Evolutionary conservation across 441 rosid genomes (phyloP).

Genomic region (Macaranga tanarius): DNA sequence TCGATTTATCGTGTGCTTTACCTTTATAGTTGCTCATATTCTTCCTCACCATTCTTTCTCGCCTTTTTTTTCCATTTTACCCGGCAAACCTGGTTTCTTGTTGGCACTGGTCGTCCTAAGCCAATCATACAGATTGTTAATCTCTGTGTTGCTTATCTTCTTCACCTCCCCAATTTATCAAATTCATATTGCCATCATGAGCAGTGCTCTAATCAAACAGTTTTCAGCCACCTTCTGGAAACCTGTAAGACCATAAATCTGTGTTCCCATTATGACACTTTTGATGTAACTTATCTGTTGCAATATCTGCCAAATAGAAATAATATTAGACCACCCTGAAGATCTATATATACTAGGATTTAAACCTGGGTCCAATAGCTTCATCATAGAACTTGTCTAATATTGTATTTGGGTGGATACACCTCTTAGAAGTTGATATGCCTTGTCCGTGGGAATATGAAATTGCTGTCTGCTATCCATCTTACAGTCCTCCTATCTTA

Average conservation of each 20-base stretch:
- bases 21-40: neutral
- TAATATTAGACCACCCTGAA: no score
- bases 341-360: neutral
- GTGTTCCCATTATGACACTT: neutral
- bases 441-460: neutral
- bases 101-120: neutral
- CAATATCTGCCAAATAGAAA: neutral
- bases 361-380: neutral
- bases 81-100: neutral
- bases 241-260: neutral
- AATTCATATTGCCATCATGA: neutral
- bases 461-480: neutral
- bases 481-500: neutral
- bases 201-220: neutral
- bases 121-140: no score
- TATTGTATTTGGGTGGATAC: neutral
- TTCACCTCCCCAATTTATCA: no score
- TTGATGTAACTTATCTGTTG: neutral
- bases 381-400: neutral
- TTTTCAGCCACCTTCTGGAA: neutral
- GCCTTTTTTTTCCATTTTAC: neutral
- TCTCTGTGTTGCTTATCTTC: no score
- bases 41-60: neutral
- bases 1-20: neutral
- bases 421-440: neutral